Base-by-base conservation (phyloP, 805 yeast genomes). In the Candida quercuum region DNA sequence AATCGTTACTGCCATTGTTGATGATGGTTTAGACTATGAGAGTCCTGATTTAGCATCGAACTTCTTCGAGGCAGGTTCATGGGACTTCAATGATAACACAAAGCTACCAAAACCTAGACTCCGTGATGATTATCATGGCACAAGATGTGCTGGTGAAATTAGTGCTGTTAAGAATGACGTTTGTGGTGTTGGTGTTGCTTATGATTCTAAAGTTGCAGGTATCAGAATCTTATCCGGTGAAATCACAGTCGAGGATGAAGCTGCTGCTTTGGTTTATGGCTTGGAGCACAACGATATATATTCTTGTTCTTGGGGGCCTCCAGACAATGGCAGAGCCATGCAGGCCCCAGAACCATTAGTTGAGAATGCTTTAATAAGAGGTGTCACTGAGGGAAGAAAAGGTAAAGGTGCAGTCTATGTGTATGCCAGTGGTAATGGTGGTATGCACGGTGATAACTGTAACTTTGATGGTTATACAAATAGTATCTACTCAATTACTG, bases 181-280 rank as follows among this genome's bases (percentile, higher is more conserved):
- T 16, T 93, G 99, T 63, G 99, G 99, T n/a, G 72, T 93, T 6
- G 99, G 99, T 32, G 95, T 89, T n/a, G 98, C 97, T 0, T 88
- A 76, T 51, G 76, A 77, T 40, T 78, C 96, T 4, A 76, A 81
- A 51, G 95, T 93, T 3, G 72, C 96, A 2, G 99, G 99, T 0
- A 75, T 93, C 24, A 74, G 99, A 37, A 91, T 93, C 41, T 70
- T 93, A 32, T 82, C 95, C 2, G 95, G 87, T 3, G 68, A 73
- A 32, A 75, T 93, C 34, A 77, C 91, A 3, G 67, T 86, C 3
- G 95, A 81, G 41, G 95, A 89, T 45, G 99, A 93, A 60, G 98
- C 98, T 0, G 76, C 84, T 3, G 84, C 98, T 2, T 66, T 93
- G 69, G 71, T 85, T 26, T 83, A 85, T 60, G 89, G 79, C 0